These are phyloP conservation scores for Alternaria brassicae DNA, from an alignment of 2,329 filamentous ascomycete genomes.

Conservation along the genomic window DNA sequence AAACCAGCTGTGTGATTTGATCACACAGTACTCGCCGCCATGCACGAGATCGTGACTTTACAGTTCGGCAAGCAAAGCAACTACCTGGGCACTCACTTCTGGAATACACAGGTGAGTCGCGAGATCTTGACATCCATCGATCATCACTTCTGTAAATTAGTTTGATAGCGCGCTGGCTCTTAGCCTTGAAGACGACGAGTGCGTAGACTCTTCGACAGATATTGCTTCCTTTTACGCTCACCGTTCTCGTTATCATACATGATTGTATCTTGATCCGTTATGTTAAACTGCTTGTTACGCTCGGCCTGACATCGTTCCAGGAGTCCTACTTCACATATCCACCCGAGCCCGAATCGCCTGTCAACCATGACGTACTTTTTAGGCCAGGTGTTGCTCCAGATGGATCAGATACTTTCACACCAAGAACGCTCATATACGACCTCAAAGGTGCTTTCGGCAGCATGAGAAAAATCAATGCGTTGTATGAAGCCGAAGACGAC, in stretches of 20 bases:
- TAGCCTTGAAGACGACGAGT: neutral
- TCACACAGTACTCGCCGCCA: constrained; percentile 48
- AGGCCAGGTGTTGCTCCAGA: constrained; percentile 81
- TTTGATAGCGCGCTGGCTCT: neutral
- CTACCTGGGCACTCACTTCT: constrained; percentile 94
- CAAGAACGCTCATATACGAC: constrained; percentile 91
- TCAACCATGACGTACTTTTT: constrained; percentile 90
- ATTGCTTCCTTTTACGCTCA: neutral
- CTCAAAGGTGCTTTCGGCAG: constrained; percentile 93
- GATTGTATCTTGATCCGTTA: neutral
- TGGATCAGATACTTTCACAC: constrained; percentile 89
- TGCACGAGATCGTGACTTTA: constrained; percentile 95
- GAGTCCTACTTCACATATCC: constrained; percentile 97
- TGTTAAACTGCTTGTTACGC: neutral
- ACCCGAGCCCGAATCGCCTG: constrained; percentile 67
- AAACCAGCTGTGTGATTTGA: too few species aligned
- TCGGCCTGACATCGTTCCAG: constrained; percentile 53
- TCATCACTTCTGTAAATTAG: neutral
- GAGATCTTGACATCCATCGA: neutral
- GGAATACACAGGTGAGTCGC: constrained; percentile 81
- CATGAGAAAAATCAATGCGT: constrained; percentile 82
- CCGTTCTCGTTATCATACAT: neutral
- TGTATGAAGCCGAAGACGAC: constrained; percentile 72
- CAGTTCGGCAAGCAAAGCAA: constrained; percentile 94
- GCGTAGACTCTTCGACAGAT: neutral